A percentile compares a stretch with the other conserved stretches of the same genome.
Evolutionary conservation across 2,329 filamentous ascomycete genomes (phyloP).

Genomic region (Fusarium longipes): DNA sequence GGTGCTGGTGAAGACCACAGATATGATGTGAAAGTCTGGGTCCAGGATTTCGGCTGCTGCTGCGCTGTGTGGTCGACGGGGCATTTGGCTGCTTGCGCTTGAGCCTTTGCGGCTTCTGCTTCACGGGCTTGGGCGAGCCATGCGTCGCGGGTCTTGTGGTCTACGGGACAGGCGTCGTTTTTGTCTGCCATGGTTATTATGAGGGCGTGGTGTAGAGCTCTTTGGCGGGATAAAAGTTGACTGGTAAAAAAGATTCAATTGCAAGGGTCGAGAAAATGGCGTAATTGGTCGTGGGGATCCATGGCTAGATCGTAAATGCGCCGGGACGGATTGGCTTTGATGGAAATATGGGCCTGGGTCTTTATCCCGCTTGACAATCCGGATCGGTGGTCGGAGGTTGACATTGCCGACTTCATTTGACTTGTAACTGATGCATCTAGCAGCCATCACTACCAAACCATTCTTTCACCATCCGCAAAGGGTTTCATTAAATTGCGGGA

Average conservation of each 20-base stretch:
- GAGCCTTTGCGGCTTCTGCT: slow-evolving; percentile 55
- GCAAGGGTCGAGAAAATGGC: slow-evolving; percentile 24
- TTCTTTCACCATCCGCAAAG: not conserved
- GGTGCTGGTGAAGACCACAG: slow-evolving; percentile 53
- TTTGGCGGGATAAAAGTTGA: not conserved
- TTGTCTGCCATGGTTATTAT: slow-evolving; percentile 47
- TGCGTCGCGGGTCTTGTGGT: slow-evolving; percentile 86
- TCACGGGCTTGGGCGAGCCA: slow-evolving; percentile 80
- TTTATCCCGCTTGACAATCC: slow-evolving; percentile 33
- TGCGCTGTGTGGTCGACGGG: slow-evolving; percentile 51
- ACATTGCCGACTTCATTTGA: slow-evolving; percentile 12
- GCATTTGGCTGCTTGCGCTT: slow-evolving; percentile 46
- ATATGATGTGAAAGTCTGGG: slow-evolving; percentile 56
- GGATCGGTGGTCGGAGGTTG: slow-evolving; percentile 8
- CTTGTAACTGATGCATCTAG: not conserved
- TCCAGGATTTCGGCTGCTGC: slow-evolving; percentile 55
- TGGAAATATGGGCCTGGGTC: slow-evolving; percentile 34
- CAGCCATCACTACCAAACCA: not conserved
- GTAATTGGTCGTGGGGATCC: slow-evolving; percentile 30
- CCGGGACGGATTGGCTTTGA: slow-evolving; percentile 37
- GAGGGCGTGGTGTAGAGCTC: not conserved
- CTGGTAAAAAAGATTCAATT: not conserved
- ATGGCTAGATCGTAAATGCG: slow-evolving; percentile 38
- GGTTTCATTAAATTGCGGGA: too few species aligned
- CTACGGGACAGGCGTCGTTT: slow-evolving; percentile 78